Evolutionary conservation across 2,329 filamentous ascomycete genomes (phyloP), one percentile per base, ranked within the genome.

Genomic region (Hypoxylon sp.): DNA sequence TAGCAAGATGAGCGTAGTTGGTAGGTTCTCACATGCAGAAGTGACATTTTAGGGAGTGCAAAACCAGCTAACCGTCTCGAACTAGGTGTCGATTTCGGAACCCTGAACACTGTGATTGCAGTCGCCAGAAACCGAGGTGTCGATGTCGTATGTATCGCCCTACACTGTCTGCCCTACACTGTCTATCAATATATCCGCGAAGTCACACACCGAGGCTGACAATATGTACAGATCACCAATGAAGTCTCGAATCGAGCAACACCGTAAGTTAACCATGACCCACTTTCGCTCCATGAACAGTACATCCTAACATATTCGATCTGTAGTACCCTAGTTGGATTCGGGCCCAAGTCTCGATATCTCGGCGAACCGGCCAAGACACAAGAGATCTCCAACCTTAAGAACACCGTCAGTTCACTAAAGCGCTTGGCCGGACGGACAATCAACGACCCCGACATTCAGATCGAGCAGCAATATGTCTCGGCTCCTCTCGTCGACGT

Each of bases 231-330:
- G 94, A 97, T 99, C 80, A 91, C 93, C 84, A 99, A 99, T 87
- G 96, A 99, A 83, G 96, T 98, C 75, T 99, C 96, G 73, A 98
- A 99, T 88, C 91, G 96, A 82, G 90, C 93, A 68, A 99, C 96
- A 75, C 96, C 96, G 93, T 97, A 92, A 87, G 94, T 90, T 60
- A 32, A 55, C 37, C 34, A 62, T 29, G 56, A 41, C 45, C 45
- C 65, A 57, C 45, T 57, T 61, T 50, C 60, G 59, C 65, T 59
- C 50, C 48, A 34, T 65, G 46, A 25, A 34, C 27, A 50, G 19
- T 16, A 19, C 11, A 16, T 57, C 45, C 74, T 77, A 56, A 78
- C 70, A 61, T 55, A 34, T 58, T 23, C 53, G n/a, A 51, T 47
- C 43, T 50, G 59, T 76, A 96, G 94, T 68, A 94, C 96, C 69